Evolutionary conservation across 2,329 filamentous ascomycete species (phyloP).

Genomic region (Monosporascus sp.): DNA sequence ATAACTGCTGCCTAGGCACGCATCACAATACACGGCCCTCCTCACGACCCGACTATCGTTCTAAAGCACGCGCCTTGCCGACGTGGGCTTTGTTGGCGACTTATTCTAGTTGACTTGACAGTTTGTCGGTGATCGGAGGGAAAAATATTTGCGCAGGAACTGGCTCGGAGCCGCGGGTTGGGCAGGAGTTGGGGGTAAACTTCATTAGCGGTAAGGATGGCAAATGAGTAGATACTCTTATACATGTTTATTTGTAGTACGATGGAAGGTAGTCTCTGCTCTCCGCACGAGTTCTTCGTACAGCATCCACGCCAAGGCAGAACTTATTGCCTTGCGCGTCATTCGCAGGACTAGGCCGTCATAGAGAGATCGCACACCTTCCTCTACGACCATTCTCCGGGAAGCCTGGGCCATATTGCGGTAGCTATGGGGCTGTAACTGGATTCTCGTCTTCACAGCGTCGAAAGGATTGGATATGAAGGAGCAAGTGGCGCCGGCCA

Average conservation of each 20-base stretch:
- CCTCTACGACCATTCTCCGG: conserved; percentile 72
- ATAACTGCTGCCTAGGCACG: no score
- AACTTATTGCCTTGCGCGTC: conserved; percentile 85
- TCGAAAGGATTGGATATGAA: conserved; percentile 95
- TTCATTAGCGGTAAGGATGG: no score
- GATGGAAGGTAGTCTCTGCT: conserved; percentile 40
- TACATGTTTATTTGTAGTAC: conserved; percentile 18
- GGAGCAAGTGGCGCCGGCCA: conserved; percentile 79
- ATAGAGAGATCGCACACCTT: conserved; percentile 75
- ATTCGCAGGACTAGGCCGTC: conserved; percentile 83
- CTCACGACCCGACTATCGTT: no score
- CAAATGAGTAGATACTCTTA: conserved; percentile 9
- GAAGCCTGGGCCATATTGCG: conserved; percentile 75
- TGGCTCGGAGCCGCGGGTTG: neutral
- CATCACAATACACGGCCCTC: no score
- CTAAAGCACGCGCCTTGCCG: no score
- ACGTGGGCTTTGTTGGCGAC: no score
- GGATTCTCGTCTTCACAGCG: conserved; percentile 89
- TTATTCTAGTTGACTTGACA: no score
- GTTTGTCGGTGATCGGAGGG: no score
- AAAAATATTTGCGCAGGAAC: no score
- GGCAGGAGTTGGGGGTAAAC: conserved; percentile 1
- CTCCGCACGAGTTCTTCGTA: conserved; percentile 89
- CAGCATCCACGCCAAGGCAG: conserved; percentile 92
- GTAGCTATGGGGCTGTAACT: conserved; percentile 80